phyloP scores from a whole-genome alignment of 257 asterid genomes.

The Coffea canephora region DNA sequence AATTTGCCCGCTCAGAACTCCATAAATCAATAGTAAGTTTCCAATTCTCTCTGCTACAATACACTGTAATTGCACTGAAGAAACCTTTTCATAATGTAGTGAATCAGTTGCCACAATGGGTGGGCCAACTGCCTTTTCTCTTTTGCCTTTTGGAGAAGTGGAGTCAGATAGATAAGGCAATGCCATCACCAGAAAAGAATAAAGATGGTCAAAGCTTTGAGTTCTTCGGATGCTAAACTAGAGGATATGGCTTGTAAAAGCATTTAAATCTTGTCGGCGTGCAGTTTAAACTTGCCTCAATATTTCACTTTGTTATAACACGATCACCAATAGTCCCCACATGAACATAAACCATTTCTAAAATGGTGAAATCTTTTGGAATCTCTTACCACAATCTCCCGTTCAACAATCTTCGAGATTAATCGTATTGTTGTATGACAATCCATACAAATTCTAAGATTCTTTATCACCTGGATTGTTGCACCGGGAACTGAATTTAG shows the following conservation, averaged over 20 bases:
- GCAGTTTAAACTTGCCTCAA: constrained; percentile 1
- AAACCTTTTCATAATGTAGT: not conserved
- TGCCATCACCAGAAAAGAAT: not conserved
- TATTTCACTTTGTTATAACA: not conserved
- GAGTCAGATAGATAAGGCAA: not conserved
- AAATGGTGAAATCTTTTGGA: constrained; percentile 90
- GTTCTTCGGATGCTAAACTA: not conserved
- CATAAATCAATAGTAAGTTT: no score
- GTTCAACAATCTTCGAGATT: constrained; percentile 56
- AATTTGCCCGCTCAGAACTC: no score
- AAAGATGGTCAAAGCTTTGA: not conserved
- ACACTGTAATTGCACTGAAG: no score
- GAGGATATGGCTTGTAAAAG: not conserved
- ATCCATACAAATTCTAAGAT: constrained; percentile 79
- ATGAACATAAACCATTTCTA: constrained; percentile 71
- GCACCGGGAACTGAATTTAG: constrained; percentile 69
- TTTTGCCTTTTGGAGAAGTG: not conserved
- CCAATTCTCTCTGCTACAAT: no score
- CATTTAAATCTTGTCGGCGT: not conserved
- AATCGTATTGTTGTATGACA: constrained; percentile 72
- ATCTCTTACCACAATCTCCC: constrained; percentile 83
- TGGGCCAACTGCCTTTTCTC: not conserved
- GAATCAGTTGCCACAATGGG: not conserved
- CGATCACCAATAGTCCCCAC: constrained; percentile 89
- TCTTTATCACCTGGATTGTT: constrained; percentile 70